These are phyloP conservation scores for Priceomyces medius DNA, from an alignment of 805 yeast genomes.

Conservation along the genomic window DNA sequence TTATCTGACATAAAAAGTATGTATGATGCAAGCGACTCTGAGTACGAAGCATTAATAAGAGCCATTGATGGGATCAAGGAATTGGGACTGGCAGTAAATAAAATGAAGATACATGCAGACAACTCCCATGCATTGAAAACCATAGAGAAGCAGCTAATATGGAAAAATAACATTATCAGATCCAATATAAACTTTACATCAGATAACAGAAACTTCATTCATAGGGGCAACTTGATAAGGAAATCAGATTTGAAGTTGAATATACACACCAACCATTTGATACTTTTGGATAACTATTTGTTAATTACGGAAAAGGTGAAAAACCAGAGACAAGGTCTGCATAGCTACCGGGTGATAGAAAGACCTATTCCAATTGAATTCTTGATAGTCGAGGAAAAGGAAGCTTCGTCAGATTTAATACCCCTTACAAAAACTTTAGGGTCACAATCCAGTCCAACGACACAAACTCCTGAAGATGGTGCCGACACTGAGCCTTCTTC, in stretches of 20 bases:
- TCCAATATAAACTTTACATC: constrained; percentile 54
- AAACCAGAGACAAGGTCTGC: constrained; percentile 31
- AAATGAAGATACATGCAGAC: constrained; percentile 59
- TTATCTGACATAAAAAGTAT: constrained; percentile 54
- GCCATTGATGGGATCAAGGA: constrained; percentile 55
- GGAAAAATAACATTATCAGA: constrained; percentile 46
- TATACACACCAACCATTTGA: constrained; percentile 48
- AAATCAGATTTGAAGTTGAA: constrained; percentile 67
- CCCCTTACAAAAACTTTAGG: constrained; percentile 18
- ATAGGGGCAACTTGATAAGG: constrained; percentile 56
- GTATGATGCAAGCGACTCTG: constrained; percentile 45
- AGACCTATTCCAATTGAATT: constrained; percentile 63
- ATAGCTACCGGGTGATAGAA: constrained; percentile 45
- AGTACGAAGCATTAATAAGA: constrained; percentile 48
- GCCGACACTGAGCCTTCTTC: constrained; percentile 30
- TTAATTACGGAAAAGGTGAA: constrained; percentile 59
- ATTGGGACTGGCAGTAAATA: constrained; percentile 60
- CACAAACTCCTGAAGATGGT: constrained; percentile 14
- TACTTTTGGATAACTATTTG: constrained; percentile 69
- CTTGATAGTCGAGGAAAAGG: constrained; percentile 50
- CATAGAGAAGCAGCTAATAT: constrained; percentile 52
- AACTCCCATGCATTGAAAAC: constrained; percentile 54
- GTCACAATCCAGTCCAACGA: constrained; percentile 13
- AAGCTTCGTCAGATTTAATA: constrained; percentile 18
- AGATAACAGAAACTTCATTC: constrained; percentile 53